Conservation (phyloP, 139 green algal genomes). For the Chlamydomonas sp. region DNA sequence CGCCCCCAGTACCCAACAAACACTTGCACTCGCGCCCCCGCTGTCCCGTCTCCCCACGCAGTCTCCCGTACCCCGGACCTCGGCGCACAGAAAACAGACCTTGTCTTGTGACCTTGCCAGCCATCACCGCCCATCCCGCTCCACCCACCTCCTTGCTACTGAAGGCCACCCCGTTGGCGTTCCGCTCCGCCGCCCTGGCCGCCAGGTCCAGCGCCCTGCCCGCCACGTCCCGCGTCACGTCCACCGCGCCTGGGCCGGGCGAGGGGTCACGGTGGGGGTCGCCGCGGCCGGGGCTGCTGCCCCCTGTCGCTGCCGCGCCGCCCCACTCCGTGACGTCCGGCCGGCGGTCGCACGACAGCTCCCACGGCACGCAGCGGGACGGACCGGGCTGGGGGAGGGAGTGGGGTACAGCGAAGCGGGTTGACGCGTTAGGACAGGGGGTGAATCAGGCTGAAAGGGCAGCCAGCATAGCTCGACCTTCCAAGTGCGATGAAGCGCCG, state of each 20-base stretch:
- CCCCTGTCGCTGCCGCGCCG: background rate
- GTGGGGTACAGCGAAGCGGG: background rate
- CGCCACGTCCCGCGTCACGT: background rate
- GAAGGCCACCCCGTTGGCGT: conserved; percentile 4
- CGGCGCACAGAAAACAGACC: background rate
- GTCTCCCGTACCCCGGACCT: background rate
- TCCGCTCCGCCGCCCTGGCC: conserved; percentile 1
- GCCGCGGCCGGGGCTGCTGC: background rate
- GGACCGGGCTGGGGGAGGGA: background rate
- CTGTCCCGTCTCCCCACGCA: background rate
- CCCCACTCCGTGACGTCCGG: conserved; percentile 14
- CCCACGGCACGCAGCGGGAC: background rate
- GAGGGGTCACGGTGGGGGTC: background rate
- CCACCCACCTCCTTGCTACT: conserved; percentile 9
- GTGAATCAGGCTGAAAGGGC: too few relatives aligned
- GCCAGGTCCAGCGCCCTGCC: conserved; percentile 14
- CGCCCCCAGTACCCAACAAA: too few relatives aligned
- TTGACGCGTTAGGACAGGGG: too few relatives aligned
- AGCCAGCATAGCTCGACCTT: too few relatives aligned
- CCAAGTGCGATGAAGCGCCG: too few relatives aligned
- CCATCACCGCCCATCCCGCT: background rate
- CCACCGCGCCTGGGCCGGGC: background rate
- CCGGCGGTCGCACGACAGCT: background rate
- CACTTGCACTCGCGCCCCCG: too few relatives aligned
- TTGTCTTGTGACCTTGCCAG: background rate